These are phyloP conservation scores for Mortierella sp. DNA, from an alignment of 371 early-diverging fungal species.

Conservation along the genomic window DNA sequence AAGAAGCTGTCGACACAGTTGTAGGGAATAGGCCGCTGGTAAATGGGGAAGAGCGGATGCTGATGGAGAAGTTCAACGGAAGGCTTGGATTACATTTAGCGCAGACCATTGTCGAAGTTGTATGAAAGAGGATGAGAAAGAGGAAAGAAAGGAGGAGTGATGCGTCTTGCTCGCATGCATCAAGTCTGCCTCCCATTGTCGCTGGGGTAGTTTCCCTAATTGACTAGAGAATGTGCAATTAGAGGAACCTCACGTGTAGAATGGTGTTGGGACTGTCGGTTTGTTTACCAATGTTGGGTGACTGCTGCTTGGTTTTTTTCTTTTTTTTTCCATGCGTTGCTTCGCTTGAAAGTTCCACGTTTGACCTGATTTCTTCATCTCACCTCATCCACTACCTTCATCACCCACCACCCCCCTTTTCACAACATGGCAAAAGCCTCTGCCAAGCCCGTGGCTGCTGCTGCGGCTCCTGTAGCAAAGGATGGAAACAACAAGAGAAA, in stretches of 20 bases:
- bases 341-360: background rate
- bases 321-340: constrained; percentile 22
- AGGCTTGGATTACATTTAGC: constrained; percentile 36
- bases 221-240: background rate
- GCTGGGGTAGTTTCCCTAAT: background rate
- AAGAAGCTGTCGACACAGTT: background rate
- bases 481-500: constrained; percentile 52
- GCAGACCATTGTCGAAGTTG: constrained; percentile 35
- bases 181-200: background rate
- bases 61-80: background rate
- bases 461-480: constrained; percentile 28
- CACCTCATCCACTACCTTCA: background rate
- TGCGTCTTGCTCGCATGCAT: background rate
- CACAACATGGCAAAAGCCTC: constrained; percentile 54
- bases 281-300: constrained; percentile 22
- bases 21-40: background rate
- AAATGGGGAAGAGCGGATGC: no score
- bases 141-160: background rate
- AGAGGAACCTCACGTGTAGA: background rate
- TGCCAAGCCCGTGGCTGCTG: constrained; percentile 38
- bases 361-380: constrained; percentile 4
- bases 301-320: constrained; percentile 28
- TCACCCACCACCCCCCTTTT: background rate
- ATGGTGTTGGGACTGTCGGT: background rate
- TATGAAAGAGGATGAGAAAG: background rate